Conservation (phyloP, 768 basidiomycete genomes). For the Sporobolomyces roseus region DNA sequence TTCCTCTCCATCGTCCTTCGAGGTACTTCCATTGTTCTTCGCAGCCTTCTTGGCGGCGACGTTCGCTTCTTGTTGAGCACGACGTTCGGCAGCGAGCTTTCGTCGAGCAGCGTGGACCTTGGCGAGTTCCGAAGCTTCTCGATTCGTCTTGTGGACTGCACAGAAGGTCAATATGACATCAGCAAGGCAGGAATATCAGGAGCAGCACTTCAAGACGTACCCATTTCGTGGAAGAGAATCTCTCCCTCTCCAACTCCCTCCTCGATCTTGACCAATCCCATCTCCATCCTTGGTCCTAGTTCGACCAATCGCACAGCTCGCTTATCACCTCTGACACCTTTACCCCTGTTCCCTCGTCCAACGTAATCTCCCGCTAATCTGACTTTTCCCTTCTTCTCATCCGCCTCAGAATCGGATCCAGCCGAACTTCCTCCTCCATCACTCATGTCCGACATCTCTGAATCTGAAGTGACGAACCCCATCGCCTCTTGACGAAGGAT, state of each 20-base stretch:
- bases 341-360: constrained; percentile 75
- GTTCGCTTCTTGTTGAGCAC: constrained; percentile 85
- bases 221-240: constrained; percentile 90
- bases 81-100: constrained; percentile 71
- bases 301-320: constrained; percentile 89
- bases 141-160: constrained; percentile 70
- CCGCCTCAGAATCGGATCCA: constrained; percentile 61
- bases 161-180: constrained; percentile 12
- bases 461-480: constrained; percentile 51
- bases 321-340: constrained; percentile 64
- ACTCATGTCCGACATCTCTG: constrained; percentile 51
- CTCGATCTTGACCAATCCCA: constrained; percentile 84
- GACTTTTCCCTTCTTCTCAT: constrained; percentile 59
- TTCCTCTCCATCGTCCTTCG: constrained; percentile 42
- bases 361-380: constrained; percentile 88
- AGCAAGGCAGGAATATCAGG: too few species aligned
- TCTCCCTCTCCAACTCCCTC: constrained; percentile 90
- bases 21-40: constrained; percentile 43
- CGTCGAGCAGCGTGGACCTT: constrained; percentile 65
- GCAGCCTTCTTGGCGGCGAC: constrained; percentile 72
- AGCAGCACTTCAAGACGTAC: too few species aligned
- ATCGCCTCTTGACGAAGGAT: constrained; percentile 64
- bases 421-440: constrained; percentile 63
- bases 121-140: constrained; percentile 53
- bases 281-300: constrained; percentile 91